Conservation (phyloP, 2,329 filamentous ascomycete species). For the Sporothrix humicola region DNA sequence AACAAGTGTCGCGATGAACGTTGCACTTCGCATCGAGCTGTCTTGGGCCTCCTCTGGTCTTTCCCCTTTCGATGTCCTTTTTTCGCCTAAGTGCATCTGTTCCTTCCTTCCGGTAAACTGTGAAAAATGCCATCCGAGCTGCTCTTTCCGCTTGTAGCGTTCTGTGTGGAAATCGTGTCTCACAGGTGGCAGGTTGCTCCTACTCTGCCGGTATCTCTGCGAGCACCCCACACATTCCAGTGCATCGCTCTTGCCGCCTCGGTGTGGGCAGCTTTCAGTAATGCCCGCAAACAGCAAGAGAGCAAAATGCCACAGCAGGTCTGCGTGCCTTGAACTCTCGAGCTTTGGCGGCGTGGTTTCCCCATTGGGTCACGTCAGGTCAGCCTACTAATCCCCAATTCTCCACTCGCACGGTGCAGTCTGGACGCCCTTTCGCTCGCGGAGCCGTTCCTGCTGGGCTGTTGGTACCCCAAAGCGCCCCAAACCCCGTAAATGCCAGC, state of each 20-base stretch:
- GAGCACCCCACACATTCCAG: conserved; percentile 27
- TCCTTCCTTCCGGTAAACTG: neutral
- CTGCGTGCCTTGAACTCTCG: neutral
- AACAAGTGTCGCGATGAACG: neutral
- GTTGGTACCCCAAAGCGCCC: neutral
- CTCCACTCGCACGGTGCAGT: conserved; percentile 13
- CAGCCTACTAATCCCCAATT: neutral
- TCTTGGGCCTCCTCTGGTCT: neutral
- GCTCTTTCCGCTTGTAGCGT: conserved; percentile 13
- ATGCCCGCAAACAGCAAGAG: neutral
- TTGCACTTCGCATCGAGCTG: neutral
- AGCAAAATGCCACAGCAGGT: conserved; percentile 8
- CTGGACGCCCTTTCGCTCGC: neutral
- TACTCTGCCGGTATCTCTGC: neutral
- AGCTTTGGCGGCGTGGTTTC: conserved; percentile 16
- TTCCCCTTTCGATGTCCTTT: conserved; percentile 6
- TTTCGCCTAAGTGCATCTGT: neutral
- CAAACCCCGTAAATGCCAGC: conserved; percentile 3
- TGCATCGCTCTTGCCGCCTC: conserved; percentile 21
- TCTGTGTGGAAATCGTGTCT: neutral
- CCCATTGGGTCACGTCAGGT: neutral
- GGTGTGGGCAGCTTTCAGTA: conserved; percentile 5
- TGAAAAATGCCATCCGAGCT: neutral
- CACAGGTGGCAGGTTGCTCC: neutral
- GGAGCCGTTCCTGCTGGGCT: neutral